Conservation (phyloP, 805 yeast genomes). For the Metschnikowia peoriensis region DNA sequence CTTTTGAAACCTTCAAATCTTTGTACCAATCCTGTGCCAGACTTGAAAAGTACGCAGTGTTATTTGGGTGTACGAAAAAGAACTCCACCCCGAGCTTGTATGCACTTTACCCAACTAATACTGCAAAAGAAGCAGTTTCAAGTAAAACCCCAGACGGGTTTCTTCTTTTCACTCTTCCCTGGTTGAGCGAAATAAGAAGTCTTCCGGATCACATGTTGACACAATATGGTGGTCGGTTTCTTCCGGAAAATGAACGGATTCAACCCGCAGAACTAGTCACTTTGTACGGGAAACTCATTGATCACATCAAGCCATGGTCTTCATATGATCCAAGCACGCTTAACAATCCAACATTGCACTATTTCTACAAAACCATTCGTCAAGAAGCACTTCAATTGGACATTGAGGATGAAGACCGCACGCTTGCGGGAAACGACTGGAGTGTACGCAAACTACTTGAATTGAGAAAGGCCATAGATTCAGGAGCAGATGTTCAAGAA, state of each 20-base stretch:
- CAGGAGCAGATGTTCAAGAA: slow-evolving; percentile 1
- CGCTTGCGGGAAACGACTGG: slow-evolving; percentile 17
- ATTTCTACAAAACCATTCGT: slow-evolving; percentile 63
- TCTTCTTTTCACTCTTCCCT: slow-evolving; percentile 66
- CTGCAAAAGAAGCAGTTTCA: background rate
- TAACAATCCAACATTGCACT: slow-evolving; percentile 65
- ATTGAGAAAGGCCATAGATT: slow-evolving; percentile 4
- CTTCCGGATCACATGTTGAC: slow-evolving; percentile 46
- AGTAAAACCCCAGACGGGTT: slow-evolving; percentile 62
- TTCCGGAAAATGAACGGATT: slow-evolving; percentile 9
- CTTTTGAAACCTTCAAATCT: slow-evolving; percentile 64
- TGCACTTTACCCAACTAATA: slow-evolving; percentile 57
- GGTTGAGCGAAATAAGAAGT: slow-evolving; percentile 68
- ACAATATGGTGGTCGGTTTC: slow-evolving; percentile 9
- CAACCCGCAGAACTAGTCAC: slow-evolving; percentile 20
- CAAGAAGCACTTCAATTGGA: slow-evolving; percentile 63
- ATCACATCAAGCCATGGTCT: slow-evolving; percentile 40
- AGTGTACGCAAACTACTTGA: slow-evolving; percentile 8
- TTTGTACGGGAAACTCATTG: slow-evolving; percentile 26
- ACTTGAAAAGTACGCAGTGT: slow-evolving; percentile 56
- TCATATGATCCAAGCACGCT: slow-evolving; percentile 56
- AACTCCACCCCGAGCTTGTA: slow-evolving; percentile 56
- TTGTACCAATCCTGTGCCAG: slow-evolving; percentile 59
- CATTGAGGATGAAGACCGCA: slow-evolving; percentile 14
- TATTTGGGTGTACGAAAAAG: slow-evolving; percentile 65